A percentile compares a stretch with the other conserved stretches of the same genome.
phyloP scores from a whole-genome alignment of 306 rosid species.

The Gleditsia sinensis region DNA sequence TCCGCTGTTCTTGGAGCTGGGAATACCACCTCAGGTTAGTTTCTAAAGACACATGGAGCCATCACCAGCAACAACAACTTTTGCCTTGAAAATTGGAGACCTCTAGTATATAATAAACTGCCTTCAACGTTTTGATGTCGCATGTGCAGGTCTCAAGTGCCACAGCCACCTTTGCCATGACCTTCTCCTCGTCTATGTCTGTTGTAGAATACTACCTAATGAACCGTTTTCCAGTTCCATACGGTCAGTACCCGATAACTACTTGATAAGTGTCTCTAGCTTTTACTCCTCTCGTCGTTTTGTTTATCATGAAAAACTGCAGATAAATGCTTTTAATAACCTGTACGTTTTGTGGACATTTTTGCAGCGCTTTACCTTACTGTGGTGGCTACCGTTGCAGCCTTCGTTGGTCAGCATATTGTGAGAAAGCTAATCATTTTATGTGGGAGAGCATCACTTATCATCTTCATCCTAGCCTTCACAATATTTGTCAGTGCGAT shows the following conservation, averaged over 20 bases:
- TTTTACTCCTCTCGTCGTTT: not conserved
- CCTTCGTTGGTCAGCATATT: constrained; percentile 71
- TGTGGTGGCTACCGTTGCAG: constrained; percentile 77
- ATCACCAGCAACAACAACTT: not conserved
- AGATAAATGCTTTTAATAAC: constrained; percentile 6
- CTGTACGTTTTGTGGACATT: constrained; percentile 2
- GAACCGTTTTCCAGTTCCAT: constrained; percentile 86
- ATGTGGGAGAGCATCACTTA: constrained; percentile 85
- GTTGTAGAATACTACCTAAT: constrained; percentile 90
- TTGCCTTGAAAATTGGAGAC: not conserved
- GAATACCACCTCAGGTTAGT: constrained; percentile 82
- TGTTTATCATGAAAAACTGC: not conserved
- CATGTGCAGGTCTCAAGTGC: constrained; percentile 90
- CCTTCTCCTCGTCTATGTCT: constrained; percentile 95
- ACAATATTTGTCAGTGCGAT: constrained; percentile 79
- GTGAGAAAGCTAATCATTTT: constrained; percentile 66
- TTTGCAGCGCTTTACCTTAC: constrained; percentile 70
- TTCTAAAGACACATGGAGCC: not conserved
- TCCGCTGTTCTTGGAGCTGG: constrained; percentile 86
- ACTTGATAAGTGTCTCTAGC: not conserved
- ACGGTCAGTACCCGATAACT: constrained; percentile 50
- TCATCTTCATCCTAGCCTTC: constrained; percentile 80
- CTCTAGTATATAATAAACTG: not conserved
- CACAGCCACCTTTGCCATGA: constrained; percentile 94
- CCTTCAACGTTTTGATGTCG: not conserved